Evolutionary conservation across 106 monocot species (phyloP).

Genomic region (Agapanthus africanus): DNA sequence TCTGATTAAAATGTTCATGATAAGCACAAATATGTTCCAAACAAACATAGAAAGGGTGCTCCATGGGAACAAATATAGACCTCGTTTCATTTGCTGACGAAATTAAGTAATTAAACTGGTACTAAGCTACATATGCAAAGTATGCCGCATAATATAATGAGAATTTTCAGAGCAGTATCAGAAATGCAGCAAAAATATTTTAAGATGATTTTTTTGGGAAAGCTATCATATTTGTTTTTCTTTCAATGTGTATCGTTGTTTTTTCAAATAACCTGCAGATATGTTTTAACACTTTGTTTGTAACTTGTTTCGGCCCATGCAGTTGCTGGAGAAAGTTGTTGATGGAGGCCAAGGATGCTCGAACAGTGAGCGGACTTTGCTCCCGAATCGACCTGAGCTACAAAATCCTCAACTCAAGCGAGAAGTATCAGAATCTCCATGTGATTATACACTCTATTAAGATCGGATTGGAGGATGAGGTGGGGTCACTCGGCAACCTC

Average conservation of each 20-base stretch:
- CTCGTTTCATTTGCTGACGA: too few relatives aligned
- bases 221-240: neutral
- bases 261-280: neutral
- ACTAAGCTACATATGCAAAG: too few relatives aligned
- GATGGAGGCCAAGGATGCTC: conserved; percentile 1
- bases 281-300: neutral
- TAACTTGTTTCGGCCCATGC: neutral
- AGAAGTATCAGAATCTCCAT: neutral
- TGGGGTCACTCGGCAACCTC: neutral
- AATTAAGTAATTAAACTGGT: too few relatives aligned
- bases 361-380: neutral
- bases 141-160: too few relatives aligned
- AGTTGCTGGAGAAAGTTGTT: conserved; percentile 1
- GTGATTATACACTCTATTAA: neutral
- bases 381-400: neutral
- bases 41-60: too few relatives aligned
- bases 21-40: too few relatives aligned
- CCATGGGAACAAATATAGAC: too few relatives aligned
- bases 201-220: too few relatives aligned
- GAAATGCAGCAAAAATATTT: too few relatives aligned
- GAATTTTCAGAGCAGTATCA: too few relatives aligned
- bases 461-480: neutral
- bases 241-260: too few relatives aligned
- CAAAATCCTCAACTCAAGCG: conserved; percentile 1
- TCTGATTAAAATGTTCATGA: too few relatives aligned